Base-by-base conservation (phyloP, 2,329 filamentous ascomycete species). In the Raffaelea albimanens region DNA sequence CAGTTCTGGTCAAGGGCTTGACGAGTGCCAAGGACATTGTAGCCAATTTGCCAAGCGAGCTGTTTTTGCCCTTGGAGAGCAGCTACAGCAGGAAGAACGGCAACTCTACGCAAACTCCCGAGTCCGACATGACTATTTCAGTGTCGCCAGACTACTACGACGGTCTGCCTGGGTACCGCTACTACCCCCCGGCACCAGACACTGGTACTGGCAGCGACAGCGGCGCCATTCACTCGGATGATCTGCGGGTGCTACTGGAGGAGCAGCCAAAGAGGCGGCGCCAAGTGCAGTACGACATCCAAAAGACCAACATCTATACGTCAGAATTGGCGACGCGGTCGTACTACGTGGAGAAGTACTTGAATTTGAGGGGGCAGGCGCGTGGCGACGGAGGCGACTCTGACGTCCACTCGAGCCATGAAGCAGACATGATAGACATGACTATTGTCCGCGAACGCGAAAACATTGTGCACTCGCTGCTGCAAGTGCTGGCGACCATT, bases 251-350 rank as follows among this genome's bases (percentile, higher is more conserved):
- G 36, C n/a, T n/a, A n/a, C n/a, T n/a, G n/a, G n/a, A n/a, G n/a
- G n/a, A n/a, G n/a, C n/a, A n/a, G n/a, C n/a, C n/a, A n/a, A n/a
- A n/a, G n/a, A n/a, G n/a, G n/a, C 72, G 77, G 2, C 71, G 78
- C 1, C 69, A 73, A 47, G 62, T 89, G 4, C 87, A 93, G 59
- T 88, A 83, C 55, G 89, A 95, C 64, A 93, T 95, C 25, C 88
- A 95, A 61, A 95, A 94, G 61, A 86, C 87, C 7, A 95, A 95
- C 61, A 86, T 95, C 36, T 88, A 91, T 59, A 80, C 83, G 2
- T 91, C 84, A 5, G 84, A 89, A 57, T 70, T 95, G 10, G 82
- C 83, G 2, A 94, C 87, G 0, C 76, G 89, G 21, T 91, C 86
- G 0, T 90, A 88, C 61, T 80, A 91, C 48, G 87, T 94, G 0